Conservation (phyloP, 2,329 filamentous ascomycete species). For the Fusarium equiseti region DNA sequence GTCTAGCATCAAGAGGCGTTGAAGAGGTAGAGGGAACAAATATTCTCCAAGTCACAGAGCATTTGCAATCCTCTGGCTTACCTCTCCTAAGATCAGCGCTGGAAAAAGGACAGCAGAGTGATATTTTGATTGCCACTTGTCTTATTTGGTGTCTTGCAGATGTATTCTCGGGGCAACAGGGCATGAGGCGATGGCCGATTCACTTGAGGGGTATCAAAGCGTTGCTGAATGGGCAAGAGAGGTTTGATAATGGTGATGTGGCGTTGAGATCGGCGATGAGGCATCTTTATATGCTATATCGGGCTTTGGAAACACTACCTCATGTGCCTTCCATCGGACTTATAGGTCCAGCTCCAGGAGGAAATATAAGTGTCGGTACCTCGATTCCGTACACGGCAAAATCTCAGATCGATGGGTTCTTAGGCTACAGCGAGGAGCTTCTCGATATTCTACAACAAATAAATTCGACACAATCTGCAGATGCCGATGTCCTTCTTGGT, state of each 20-base stretch:
- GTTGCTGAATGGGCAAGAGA: conserved; percentile 14
- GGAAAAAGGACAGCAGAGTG: conserved; percentile 38
- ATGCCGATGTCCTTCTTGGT: conserved; percentile 40
- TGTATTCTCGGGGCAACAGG: conserved; percentile 43
- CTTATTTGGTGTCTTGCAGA: conserved; percentile 50
- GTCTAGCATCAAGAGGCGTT: conserved; percentile 43
- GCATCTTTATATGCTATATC: conserved; percentile 48
- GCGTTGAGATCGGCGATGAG: conserved; percentile 39
- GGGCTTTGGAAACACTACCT: conserved; percentile 46
- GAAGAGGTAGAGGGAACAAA: conserved; percentile 41
- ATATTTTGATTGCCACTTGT: conserved; percentile 45
- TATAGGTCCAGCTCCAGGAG: background rate
- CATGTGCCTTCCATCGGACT: conserved; percentile 25
- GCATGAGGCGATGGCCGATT: conserved; percentile 41
- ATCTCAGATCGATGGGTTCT: conserved; percentile 46
- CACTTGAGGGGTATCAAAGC: conserved; percentile 48
- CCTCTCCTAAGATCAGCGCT: conserved; percentile 43
- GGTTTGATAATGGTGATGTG: background rate
- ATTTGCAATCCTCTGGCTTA: conserved; percentile 44
- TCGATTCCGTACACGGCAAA: fast-evolving
- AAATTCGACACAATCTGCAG: background rate
- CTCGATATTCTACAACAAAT: conserved; percentile 45
- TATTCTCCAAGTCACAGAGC: conserved; percentile 36
- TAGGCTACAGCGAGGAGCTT: conserved; percentile 48
- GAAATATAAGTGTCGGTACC: fast-evolving